Conservation (phyloP, 192 early-diverging fungal genomes). For the Coemansia sp. region DNA sequence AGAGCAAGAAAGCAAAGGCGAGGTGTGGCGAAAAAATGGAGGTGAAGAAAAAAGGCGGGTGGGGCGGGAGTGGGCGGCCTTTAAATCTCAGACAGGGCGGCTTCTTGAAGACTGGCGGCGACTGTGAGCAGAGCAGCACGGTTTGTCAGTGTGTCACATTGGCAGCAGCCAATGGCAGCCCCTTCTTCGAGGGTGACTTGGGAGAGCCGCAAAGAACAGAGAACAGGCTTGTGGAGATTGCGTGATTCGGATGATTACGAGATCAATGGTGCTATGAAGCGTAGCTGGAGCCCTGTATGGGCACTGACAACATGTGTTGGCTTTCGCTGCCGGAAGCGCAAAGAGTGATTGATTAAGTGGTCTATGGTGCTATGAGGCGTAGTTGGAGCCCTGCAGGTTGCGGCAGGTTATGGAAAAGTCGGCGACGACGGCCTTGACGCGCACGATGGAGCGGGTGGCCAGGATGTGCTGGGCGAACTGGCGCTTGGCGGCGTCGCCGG, state of each 20-base stretch:
- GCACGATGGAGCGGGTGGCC: constrained; percentile 34
- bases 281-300: constrained; percentile 33
- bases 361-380: not conserved
- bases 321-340: too few relatives aligned
- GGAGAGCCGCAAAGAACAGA: not conserved
- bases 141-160: not conserved
- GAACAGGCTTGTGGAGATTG: not conserved
- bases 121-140: not conserved
- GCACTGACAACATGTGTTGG: too few relatives aligned
- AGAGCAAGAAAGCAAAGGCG: not conserved
- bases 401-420: constrained; percentile 44
- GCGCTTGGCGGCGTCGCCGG: constrained; percentile 25
- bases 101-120: not conserved
- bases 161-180: not conserved
- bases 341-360: too few relatives aligned
- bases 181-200: not conserved
- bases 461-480: constrained; percentile 31
- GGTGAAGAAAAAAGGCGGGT: not conserved
- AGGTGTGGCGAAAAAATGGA: not conserved
- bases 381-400: constrained; percentile 38
- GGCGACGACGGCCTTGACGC: constrained; percentile 23
- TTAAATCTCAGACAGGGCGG: not conserved
- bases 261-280: not conserved
- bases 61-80: not conserved
- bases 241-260: not conserved